Base-by-base conservation (phyloP, 2,329 filamentous ascomycete genomes). In the Sporothrix euskadiensis region DNA sequence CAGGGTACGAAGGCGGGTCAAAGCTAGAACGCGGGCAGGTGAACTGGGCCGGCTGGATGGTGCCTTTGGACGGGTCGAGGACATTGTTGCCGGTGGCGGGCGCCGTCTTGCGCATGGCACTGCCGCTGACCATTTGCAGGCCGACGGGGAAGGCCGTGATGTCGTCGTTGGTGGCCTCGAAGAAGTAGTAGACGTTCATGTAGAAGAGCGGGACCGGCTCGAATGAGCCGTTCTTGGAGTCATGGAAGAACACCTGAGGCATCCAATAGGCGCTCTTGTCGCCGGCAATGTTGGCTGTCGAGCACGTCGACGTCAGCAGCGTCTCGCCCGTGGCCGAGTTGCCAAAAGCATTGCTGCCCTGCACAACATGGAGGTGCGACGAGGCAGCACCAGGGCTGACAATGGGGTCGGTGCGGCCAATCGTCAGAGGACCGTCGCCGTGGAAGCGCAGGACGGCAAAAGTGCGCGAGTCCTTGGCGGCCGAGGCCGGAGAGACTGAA, bases 221-320 rank as follows among this genome's bases (percentile, higher is more conserved):
- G 77, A 93, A 88, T 70, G 85, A 86, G 68, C 87, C 88, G 76
- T 90, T 88, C 77, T 86, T 83, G 78, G 88, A 85, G 76, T 91
- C 87, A 76, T 85, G 83, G 81, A 91, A 94, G 82, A 90, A 94
- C 2, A 94, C 83, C 39, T 85, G 84, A 1, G 92, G 92, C 73
- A 90, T 89, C 92, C 92, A 94, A 84, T 95, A 94, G 81, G 91
- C 91, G 77, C 88, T 91, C 79, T 89, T 85, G 82, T 94, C 92
- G 72, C 88, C 88, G 77, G 86, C 88, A 79, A 92, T 85, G 75
- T 86, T 85, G 80, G 92, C 91, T 47, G 90, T 92, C 68, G 89
- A 92, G 85, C 92, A 95, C 35, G 87, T 85, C 44, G 91, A 92
- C 72, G 85, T 80, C 74, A 84, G 75, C 35, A 92, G 85, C 63